Evolutionary conservation across 441 rosid species (phyloP).

Genomic region (Populus tomentosa): DNA sequence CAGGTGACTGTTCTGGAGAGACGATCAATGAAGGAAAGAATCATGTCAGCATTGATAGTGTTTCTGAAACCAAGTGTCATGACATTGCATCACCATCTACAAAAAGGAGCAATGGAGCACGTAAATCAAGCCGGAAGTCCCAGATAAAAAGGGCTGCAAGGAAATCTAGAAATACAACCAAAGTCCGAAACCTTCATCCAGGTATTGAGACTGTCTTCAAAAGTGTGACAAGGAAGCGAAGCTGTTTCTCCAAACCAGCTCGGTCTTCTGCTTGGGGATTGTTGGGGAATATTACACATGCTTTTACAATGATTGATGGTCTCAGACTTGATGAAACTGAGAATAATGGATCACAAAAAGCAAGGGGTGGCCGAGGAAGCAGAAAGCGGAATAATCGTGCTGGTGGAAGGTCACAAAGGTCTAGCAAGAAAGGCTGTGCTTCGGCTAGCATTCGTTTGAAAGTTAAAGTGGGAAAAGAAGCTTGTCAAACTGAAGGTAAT

Average conservation of each 20-base stretch:
- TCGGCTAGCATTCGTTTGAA: constrained; percentile 61
- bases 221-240: constrained; percentile 64
- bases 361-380: constrained; percentile 29
- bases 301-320: constrained; percentile 36
- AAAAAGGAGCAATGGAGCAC: no score
- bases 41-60: no score
- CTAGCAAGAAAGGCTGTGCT: constrained; percentile 34
- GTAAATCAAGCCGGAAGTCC: no score
- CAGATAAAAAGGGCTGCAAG: no score
- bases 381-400: constrained; percentile 26
- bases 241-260: constrained; percentile 51
- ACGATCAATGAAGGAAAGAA: no score
- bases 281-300: constrained; percentile 42
- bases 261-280: constrained; percentile 69
- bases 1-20: no score
- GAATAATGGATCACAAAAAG: constrained; percentile 34
- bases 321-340: constrained; percentile 33
- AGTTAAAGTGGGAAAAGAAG: constrained; percentile 72
- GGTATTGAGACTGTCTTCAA: constrained; percentile 35
- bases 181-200: constrained; percentile 30
- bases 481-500: constrained; percentile 30
- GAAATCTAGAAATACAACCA: no score
- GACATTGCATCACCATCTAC: no score
- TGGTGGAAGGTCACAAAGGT: constrained; percentile 29
- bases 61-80: no score